Base-by-base conservation (phyloP, 169 alveolate genomes). In the Eimeria tenella region DNA sequence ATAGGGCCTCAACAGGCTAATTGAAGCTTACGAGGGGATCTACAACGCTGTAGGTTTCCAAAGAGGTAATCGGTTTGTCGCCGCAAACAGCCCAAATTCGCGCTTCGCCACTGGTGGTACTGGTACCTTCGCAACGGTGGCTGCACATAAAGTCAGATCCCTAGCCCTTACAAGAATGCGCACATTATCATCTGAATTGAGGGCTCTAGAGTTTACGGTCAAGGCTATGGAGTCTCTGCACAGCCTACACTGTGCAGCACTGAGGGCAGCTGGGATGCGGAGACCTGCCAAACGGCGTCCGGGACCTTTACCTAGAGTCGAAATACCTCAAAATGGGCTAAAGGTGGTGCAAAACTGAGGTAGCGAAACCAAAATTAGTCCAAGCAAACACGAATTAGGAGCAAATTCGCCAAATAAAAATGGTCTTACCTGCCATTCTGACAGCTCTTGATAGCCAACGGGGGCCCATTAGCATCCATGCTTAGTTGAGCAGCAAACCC, bases 401-500 rank as follows among this genome's bases (percentile, higher is more conserved):
- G 23, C 23, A n/a, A n/a, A 65, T n/a, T n/a, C 0, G 74, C 74
- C 23, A 31, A 31, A 31, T 31, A 31, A 31, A 1, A 74, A 17
- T 25, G 11, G 23, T 9, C 88, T 79, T 31, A 79, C 88, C 10
- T 79, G 31, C 88, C 88, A 25, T 19, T 19, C 25, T 79, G 65
- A 11, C 88, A 79, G 17, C 49, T 15, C 65, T 79, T 79, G 17
- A 79, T 25, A 17, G 23, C 74, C 15, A 56, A n/a, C 15, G 65
- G 52, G n/a, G 88, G 49, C 15, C 71, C 31, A 25, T 21, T 9
- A 25, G 4, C 23, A 62, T 79, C 74, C 71, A 93, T 89, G 73
- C 92, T 94, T 58, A 90, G 91, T 52, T 68, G 94, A 42, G 42
- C 31, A 4, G 94, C 94, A 50, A 90, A 90, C 56, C 94, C 94